A percentile compares a stretch with the other conserved stretches of the same genome.
These are phyloP conservation scores for Oidiodendron maius DNA, from an alignment of 495 filamentous ascomycete species.

Conservation along the genomic window DNA sequence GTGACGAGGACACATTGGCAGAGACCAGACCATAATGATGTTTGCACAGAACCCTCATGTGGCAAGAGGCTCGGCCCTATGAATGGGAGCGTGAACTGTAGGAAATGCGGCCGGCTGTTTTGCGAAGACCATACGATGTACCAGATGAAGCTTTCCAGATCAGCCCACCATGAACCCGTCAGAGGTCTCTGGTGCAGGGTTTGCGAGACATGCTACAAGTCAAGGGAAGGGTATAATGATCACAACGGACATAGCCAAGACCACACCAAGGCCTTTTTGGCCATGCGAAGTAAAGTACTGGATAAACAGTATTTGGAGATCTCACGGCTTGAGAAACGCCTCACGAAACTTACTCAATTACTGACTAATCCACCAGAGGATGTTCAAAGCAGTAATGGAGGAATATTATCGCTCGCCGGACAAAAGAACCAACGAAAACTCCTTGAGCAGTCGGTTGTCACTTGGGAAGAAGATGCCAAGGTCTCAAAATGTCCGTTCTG, in stretches of 20 bases:
- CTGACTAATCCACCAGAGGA: constrained; percentile 62
- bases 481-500: constrained; percentile 86
- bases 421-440: constrained; percentile 62
- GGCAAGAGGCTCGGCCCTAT: constrained; percentile 69
- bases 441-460: constrained; percentile 86
- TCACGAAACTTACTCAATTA: constrained; percentile 85
- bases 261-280: constrained; percentile 62
- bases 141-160: constrained; percentile 93
- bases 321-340: constrained; percentile 79
- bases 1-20: constrained; percentile 91
- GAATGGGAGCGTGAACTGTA: constrained; percentile 83
- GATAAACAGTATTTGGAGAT: constrained; percentile 82
- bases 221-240: constrained; percentile 91
- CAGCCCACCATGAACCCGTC: constrained; percentile 87
- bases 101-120: constrained; percentile 87
- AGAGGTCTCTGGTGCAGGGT: constrained; percentile 90
- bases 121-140: constrained; percentile 99
- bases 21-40: constrained; percentile 59
- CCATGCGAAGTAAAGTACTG: constrained; percentile 65
- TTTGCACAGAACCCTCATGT: constrained; percentile 83
- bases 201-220: constrained; percentile 98
- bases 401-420: constrained; percentile 27
- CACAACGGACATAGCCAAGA: constrained; percentile 65
- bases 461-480: constrained; percentile 86
- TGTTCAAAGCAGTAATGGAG: constrained; percentile 22